Evolutionary conservation across 2,329 filamentous ascomycete genomes (phyloP).

Genomic region (Didymellaceae sp.): DNA sequence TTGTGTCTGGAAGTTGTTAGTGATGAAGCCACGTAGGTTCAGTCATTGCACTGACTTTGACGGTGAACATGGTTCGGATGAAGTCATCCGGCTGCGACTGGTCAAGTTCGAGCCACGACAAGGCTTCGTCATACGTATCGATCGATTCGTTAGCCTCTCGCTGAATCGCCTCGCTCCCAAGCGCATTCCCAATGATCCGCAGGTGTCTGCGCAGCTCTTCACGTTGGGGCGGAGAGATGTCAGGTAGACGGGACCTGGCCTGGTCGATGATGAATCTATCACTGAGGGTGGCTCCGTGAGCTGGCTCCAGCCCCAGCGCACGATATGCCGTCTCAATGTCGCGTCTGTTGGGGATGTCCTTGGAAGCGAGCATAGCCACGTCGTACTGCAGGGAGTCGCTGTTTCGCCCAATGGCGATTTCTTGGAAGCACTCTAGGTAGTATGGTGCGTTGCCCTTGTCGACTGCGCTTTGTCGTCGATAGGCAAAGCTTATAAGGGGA

Average conservation of each 20-base stretch:
- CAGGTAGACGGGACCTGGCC: slow-evolving; percentile 65
- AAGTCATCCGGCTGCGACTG: slow-evolving; percentile 61
- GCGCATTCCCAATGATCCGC: slow-evolving; percentile 64
- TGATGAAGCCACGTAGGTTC: not conserved
- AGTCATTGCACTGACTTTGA: slow-evolving; percentile 56
- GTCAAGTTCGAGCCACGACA: slow-evolving; percentile 64
- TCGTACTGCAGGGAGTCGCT: slow-evolving; percentile 65
- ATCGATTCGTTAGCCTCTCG: slow-evolving; percentile 64
- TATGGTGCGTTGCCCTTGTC: slow-evolving; percentile 63
- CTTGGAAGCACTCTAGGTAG: slow-evolving; percentile 70
- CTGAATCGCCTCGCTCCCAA: slow-evolving; percentile 64
- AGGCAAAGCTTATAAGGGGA: slow-evolving; percentile 66
- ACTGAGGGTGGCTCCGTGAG: slow-evolving; percentile 49
- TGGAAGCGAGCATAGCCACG: slow-evolving; percentile 63
- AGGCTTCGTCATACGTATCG: slow-evolving; percentile 68
- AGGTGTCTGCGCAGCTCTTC: slow-evolving; percentile 63
- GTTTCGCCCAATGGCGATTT: slow-evolving; percentile 62
- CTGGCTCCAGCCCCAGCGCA: slow-evolving; percentile 61
- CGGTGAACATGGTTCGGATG: slow-evolving; percentile 62
- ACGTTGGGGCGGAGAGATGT: slow-evolving; percentile 61
- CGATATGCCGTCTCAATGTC: slow-evolving; percentile 66
- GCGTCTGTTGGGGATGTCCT: slow-evolving; percentile 63
- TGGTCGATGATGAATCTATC: slow-evolving; percentile 68
- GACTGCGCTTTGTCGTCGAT: slow-evolving; percentile 63
- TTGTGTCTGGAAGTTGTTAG: slow-evolving; percentile 49